Percentiles rank a stretch among this genome's conserved stretches.
These are phyloP conservation scores for Porphyrellus cyaneotinctus DNA, from an alignment of 768 basidiomycete genomes.

Conservation along the genomic window DNA sequence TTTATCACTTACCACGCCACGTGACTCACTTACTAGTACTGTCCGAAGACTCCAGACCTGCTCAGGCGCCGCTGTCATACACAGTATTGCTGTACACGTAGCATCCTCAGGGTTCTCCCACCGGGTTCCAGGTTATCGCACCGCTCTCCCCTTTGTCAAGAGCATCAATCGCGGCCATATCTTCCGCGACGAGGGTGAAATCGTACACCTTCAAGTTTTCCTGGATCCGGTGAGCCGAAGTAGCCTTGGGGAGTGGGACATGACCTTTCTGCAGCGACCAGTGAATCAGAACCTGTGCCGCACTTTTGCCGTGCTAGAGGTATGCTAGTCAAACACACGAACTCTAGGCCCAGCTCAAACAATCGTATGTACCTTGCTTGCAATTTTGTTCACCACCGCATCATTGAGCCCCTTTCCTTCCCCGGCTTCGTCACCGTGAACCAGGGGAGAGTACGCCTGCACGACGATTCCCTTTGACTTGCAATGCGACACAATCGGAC, in stretches of 20 bases:
- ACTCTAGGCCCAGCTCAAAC: background rate
- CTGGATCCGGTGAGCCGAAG: conserved; percentile 57
- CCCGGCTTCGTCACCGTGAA: conserved; percentile 39
- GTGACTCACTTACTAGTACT: no score
- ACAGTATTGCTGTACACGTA: no score
- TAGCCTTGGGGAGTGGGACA: conserved; percentile 77
- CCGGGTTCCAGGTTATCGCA: conserved; percentile 79
- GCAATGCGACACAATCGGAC: conserved; percentile 70
- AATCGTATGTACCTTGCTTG: conserved; percentile 52
- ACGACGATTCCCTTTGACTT: conserved; percentile 52
- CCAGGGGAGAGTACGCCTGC: conserved; percentile 70
- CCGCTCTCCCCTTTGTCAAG: conserved; percentile 70
- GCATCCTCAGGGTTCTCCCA: conserved; percentile 39
- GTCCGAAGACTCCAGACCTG: no score
- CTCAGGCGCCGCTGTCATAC: no score
- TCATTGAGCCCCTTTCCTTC: conserved; percentile 40
- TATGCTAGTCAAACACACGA: background rate
- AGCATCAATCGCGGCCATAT: conserved; percentile 59
- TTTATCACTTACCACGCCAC: no score
- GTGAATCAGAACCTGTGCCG: conserved; percentile 46
- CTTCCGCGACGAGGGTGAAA: conserved; percentile 60
- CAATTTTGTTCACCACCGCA: conserved; percentile 45
- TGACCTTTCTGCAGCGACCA: conserved; percentile 51
- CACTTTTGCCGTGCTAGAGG: conserved; percentile 25
- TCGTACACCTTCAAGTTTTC: conserved; percentile 74